Base-by-base conservation (phyloP, 1,284 basidiomycete genomes). In the Ustilago loliicola region DNA sequence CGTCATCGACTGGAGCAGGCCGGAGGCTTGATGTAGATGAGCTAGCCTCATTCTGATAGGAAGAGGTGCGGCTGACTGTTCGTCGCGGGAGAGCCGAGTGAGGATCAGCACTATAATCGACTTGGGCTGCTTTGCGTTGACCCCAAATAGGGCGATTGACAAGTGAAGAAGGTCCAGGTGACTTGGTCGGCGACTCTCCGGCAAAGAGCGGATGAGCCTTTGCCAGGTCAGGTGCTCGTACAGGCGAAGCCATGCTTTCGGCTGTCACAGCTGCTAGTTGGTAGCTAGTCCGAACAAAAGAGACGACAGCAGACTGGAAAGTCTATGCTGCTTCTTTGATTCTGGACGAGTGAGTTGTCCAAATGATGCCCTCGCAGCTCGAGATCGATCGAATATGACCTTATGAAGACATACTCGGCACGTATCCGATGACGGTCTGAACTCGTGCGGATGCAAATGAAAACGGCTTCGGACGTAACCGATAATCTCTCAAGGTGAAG, bases 121-220 rank as follows among this genome's bases (percentile, higher is more conserved):
- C 60, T 3, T 61, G 38, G 2, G 65, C 45, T 17, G 64, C 69
- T 36, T 77, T 77, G 23, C 74, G 62, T 48, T 77, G 75, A 36
- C 70, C 75, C 75, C 75, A 77, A n/a, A 77, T 65, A 3, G 75
- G 70, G 4, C 75, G 66, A 45, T 77, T 77, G 56, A 77, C 75
- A 19, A 77, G 66, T 19, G 75, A 77, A 6, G 74, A 59, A 1
- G 75, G 66, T 9, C 60, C 66, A 23, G 75, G 70, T 29, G 70
- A 72, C 56, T 70, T 70, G 15, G 75, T 70, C n/a, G 70, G 71
- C 27, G 70, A 72, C 23, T 77, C 75, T 60, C 67, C 70, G 9
- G 66, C 54, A 47, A 77, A 73, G 30, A 77, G 66, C 13, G 75
- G 75, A 65, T 77, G 75, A 2, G 75, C 60, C 27, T 63, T 50